Evolutionary conservation across 2,329 filamentous ascomycete genomes (phyloP).

Genomic region (Aspergillus clavatus): DNA sequence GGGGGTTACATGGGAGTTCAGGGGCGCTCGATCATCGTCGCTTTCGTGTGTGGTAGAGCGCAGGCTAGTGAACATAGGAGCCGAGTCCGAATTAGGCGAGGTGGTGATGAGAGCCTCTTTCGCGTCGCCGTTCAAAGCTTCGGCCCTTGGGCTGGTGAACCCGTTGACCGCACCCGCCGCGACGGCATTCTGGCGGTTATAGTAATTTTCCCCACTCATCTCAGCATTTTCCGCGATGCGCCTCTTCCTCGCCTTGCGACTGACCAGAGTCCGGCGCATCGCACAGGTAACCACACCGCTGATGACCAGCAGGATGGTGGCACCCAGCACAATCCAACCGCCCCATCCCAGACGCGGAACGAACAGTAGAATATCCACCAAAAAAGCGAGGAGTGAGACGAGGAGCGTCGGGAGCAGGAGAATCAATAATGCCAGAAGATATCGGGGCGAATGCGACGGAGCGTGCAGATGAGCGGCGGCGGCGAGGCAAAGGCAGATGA

Average conservation of each 20-base stretch:
- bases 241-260: constrained; percentile 87
- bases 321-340: constrained; percentile 85
- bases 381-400: constrained; percentile 76
- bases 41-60: constrained; percentile 28
- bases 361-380: constrained; percentile 91
- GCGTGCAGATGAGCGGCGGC: constrained; percentile 78
- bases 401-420: constrained; percentile 80
- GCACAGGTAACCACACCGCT: constrained; percentile 85
- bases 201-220: constrained; percentile 94
- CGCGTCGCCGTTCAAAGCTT: constrained; percentile 45
- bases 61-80: constrained; percentile 47
- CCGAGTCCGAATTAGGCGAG: constrained; percentile 48
- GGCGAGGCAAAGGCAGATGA: constrained; percentile 78
- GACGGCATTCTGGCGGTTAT: constrained; percentile 55
- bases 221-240: constrained; percentile 90
- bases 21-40: constrained; percentile 40
- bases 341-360: constrained; percentile 92
- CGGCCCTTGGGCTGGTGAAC: constrained; percentile 12
- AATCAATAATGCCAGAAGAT: constrained; percentile 78
- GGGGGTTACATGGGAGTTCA: constrained; percentile 32
- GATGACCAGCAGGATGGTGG: constrained; percentile 77
- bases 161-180: constrained; percentile 21
- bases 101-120: constrained; percentile 56
- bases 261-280: constrained; percentile 88
- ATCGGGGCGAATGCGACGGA: constrained; percentile 84